Conservation (phyloP, 2,329 filamentous ascomycete species). For the Colletotrichum destructivum region DNA sequence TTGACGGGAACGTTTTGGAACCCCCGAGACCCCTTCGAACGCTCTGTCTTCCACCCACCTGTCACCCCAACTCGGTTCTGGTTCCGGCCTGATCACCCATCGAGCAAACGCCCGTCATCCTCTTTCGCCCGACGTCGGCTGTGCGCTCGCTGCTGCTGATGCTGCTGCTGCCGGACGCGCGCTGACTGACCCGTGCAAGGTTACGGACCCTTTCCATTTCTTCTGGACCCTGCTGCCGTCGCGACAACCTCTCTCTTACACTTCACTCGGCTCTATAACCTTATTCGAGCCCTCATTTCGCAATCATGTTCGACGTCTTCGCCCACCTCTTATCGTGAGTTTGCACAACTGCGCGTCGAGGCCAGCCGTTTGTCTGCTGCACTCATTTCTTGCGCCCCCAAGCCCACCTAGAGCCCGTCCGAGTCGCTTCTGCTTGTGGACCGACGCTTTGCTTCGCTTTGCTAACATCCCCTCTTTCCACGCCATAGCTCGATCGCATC, state of each 20-base stretch:
- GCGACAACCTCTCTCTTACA: constrained; percentile 28
- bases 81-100: constrained; percentile 16
- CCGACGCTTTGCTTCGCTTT: constrained; percentile 17
- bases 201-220: constrained; percentile 18
- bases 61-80: constrained; percentile 17
- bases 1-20: constrained; percentile 6
- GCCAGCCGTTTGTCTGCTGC: not conserved
- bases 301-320: constrained; percentile 82
- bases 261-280: constrained; percentile 15
- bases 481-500: constrained; percentile 81
- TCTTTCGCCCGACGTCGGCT: constrained; percentile 32
- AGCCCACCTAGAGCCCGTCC: not conserved
- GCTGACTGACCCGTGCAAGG: constrained; percentile 36
- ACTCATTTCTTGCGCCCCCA: not conserved
- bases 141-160: constrained; percentile 19
- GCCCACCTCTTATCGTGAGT: constrained; percentile 84
- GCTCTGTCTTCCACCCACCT: not conserved
- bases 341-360: constrained; percentile 27
- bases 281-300: constrained; percentile 23
- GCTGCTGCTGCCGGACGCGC: not conserved
- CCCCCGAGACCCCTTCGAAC: constrained; percentile 15
- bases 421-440: not conserved
- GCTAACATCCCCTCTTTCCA: constrained; percentile 12
- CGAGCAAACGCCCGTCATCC: not conserved
- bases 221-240: not conserved